phyloP scores from a whole-genome alignment of 768 basidiomycete species.

The Phylloporus sp. region DNA sequence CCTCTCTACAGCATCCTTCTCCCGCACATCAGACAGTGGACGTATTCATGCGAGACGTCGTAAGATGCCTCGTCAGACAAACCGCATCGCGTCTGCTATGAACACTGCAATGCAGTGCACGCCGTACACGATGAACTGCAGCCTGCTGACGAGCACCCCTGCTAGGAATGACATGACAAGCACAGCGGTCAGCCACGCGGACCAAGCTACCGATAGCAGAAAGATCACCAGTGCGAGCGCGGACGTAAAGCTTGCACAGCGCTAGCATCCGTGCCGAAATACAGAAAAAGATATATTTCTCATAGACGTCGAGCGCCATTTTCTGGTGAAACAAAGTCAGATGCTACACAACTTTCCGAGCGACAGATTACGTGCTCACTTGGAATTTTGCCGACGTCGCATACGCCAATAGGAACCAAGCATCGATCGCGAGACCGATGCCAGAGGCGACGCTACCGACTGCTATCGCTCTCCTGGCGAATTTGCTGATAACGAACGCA shows the following conservation, averaged over 20 bases:
- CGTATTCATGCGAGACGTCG: slow-evolving; percentile 11
- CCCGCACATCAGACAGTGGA: slow-evolving; percentile 3
- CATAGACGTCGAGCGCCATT: slow-evolving; percentile 50
- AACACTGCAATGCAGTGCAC: slow-evolving; percentile 24
- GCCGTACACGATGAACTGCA: slow-evolving; percentile 67
- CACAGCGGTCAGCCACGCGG: slow-evolving; percentile 60
- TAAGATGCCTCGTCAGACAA: slow-evolving; percentile 10
- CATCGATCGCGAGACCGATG: slow-evolving; percentile 58
- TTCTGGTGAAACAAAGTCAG: slow-evolving; percentile 11
- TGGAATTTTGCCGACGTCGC: slow-evolving; percentile 49
- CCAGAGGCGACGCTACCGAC: slow-evolving; percentile 58
- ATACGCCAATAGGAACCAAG: slow-evolving; percentile 67
- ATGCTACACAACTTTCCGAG: background rate
- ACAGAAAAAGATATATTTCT: slow-evolving; percentile 64
- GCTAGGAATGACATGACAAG: slow-evolving; percentile 54
- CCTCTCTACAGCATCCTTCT: slow-evolving; percentile 4
- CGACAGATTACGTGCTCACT: slow-evolving; percentile 32
- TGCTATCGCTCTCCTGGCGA: slow-evolving; percentile 51
- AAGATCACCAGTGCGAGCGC: slow-evolving; percentile 57
- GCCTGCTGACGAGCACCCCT: slow-evolving; percentile 53
- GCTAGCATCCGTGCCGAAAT: slow-evolving; percentile 63
- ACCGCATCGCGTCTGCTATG: slow-evolving; percentile 5
- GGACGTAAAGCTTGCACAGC: slow-evolving; percentile 55
- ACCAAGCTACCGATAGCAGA: slow-evolving; percentile 57
- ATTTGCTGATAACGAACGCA: slow-evolving; percentile 44